Conservation (phyloP, 1,284 basidiomycete genomes). For the Pseudozyma thailandica region DNA sequence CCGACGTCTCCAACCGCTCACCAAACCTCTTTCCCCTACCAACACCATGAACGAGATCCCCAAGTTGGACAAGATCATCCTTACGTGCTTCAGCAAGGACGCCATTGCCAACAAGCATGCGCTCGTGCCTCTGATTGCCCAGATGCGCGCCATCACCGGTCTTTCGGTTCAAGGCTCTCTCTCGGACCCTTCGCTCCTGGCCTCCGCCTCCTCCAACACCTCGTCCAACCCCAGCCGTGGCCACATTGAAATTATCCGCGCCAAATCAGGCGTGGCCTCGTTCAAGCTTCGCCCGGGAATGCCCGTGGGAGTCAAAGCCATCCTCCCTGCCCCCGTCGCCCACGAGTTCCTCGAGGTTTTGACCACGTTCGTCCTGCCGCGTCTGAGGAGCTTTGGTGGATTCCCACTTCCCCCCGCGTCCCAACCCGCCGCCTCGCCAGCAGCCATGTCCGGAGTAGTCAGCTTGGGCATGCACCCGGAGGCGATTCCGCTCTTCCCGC, state of each 20-base stretch:
- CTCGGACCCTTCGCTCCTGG: conserved; percentile 47
- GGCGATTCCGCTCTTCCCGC: conserved; percentile 89
- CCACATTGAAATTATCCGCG: conserved; percentile 79
- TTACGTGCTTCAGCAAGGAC: conserved; percentile 61
- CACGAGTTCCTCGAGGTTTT: conserved; percentile 91
- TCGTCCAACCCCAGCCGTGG: conserved; percentile 25
- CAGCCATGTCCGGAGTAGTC: conserved; percentile 85
- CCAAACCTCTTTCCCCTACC: conserved; percentile 37
- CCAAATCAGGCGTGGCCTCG: conserved; percentile 82
- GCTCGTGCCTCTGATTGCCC: conserved; percentile 86
- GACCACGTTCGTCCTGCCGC: conserved; percentile 91
- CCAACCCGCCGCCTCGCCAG: conserved; percentile 69
- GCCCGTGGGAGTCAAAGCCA: conserved; percentile 88
- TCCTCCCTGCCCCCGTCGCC: conserved; percentile 87
- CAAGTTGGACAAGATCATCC: conserved; percentile 81
- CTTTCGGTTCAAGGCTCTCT: conserved; percentile 72
- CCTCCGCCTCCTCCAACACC: background rate
- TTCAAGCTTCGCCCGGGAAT: conserved; percentile 85
- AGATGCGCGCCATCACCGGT: conserved; percentile 86
- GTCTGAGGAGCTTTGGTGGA: conserved; percentile 89
- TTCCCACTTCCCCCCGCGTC: conserved; percentile 75
- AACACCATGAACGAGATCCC: conserved; percentile 69
- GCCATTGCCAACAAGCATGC: conserved; percentile 79
- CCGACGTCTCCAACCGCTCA: conserved; percentile 54
- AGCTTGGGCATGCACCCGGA: conserved; percentile 84